These are phyloP conservation scores for Didymella sp. DNA, from an alignment of 2,329 filamentous ascomycete species.

Conservation along the genomic window DNA sequence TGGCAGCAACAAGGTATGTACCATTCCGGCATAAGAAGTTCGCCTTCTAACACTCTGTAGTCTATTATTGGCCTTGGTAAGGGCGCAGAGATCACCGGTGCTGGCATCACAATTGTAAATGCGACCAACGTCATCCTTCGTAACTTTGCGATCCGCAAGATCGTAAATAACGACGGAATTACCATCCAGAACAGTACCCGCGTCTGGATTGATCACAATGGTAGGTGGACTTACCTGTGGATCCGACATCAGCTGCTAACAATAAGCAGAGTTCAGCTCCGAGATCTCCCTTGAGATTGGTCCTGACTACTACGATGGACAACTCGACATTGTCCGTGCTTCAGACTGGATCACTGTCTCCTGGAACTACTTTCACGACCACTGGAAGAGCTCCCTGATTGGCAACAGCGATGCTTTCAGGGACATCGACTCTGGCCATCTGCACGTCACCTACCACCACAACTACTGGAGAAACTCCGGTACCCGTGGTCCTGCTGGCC, in stretches of 20 bases:
- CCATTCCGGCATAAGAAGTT: background rate
- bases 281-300: slow-evolving; percentile 64
- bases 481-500: slow-evolving; percentile 67
- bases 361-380: slow-evolving; percentile 61
- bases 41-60: slow-evolving; percentile 46
- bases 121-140: slow-evolving; percentile 67
- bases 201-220: slow-evolving; percentile 70
- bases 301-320: slow-evolving; percentile 70
- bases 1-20: slow-evolving; percentile 49
- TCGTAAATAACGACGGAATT: slow-evolving; percentile 65
- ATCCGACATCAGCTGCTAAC: background rate
- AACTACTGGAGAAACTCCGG: slow-evolving; percentile 71
- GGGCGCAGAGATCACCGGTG: slow-evolving; percentile 51
- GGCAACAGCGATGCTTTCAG: slow-evolving; percentile 66
- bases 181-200: slow-evolving; percentile 65
- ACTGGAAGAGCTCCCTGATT: slow-evolving; percentile 68
- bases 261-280: slow-evolving; percentile 61
- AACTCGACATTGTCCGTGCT: slow-evolving; percentile 68
- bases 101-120: slow-evolving; percentile 62
- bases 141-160: slow-evolving; percentile 67
- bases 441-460: slow-evolving; percentile 71
- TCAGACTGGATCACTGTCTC: slow-evolving; percentile 67
- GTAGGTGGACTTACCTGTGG: background rate
- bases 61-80: slow-evolving; percentile 43
- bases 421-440: slow-evolving; percentile 65